Conservation (phyloP, 345 rosid genomes). For the Leavenworthia alabamica region DNA sequence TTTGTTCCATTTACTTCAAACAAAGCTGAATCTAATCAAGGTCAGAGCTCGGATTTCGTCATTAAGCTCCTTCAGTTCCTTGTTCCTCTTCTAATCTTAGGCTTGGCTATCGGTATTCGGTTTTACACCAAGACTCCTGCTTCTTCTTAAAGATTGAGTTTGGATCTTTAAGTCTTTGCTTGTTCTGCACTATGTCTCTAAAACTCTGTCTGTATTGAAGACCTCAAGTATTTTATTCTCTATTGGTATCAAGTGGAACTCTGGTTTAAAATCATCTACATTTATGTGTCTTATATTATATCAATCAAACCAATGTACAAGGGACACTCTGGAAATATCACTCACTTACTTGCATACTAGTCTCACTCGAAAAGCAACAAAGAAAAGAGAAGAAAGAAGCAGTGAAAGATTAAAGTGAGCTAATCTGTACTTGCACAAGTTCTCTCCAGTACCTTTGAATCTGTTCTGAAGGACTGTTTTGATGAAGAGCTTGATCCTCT, state of each 20-base stretch:
- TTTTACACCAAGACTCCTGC: slow-evolving; percentile 59
- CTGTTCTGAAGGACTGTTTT: slow-evolving; percentile 73
- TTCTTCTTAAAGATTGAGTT: slow-evolving; percentile 27
- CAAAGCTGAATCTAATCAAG: slow-evolving; percentile 67
- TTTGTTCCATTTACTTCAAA: slow-evolving; percentile 49
- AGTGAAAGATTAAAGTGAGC: not conserved
- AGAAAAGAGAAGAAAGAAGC: not conserved
- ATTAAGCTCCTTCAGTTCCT: slow-evolving; percentile 80
- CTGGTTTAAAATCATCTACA: not conserved
- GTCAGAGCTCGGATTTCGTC: slow-evolving; percentile 63
- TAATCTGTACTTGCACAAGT: slow-evolving; percentile 75
- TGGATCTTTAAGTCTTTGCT: not conserved
- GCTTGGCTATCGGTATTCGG: slow-evolving; percentile 80
- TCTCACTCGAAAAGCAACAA: slow-evolving; percentile 18
- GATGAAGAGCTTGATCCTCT: slow-evolving; percentile 93
- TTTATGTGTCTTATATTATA: slow-evolving; percentile 32
- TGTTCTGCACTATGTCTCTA: not conserved
- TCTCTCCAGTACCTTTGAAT: slow-evolving; percentile 70
- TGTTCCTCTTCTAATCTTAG: slow-evolving; percentile 85
- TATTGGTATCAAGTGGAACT: not conserved
- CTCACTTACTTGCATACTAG: not conserved
- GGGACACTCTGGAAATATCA: slow-evolving; percentile 7
- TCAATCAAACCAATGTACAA: slow-evolving; percentile 48
- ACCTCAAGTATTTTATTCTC: slow-evolving; percentile 12
- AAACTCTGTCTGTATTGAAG: slow-evolving; percentile 18